Conservation (phyloP, 2,329 filamentous ascomycete species). For the Paracorniculantispora psalliotae region DNA sequence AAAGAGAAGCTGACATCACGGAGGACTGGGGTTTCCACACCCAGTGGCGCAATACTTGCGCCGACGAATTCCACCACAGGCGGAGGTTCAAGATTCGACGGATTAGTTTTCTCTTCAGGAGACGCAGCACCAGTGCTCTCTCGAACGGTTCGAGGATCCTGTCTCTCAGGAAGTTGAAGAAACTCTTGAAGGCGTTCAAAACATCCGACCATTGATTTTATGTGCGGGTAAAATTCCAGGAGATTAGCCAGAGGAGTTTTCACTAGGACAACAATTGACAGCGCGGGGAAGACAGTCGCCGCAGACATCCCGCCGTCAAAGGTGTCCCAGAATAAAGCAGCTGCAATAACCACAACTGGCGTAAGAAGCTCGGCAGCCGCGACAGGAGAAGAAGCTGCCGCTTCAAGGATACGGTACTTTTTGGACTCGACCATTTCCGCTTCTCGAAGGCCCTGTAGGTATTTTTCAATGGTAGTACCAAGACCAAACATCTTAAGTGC, state of each 20-base stretch:
- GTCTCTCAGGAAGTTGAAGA: not conserved
- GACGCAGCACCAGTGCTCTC: not conserved
- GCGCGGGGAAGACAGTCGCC: not conserved
- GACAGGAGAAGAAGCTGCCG: not conserved
- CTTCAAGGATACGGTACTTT: not conserved
- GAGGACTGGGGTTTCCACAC: not conserved
- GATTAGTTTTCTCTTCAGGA: not conserved
- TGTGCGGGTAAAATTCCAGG: not conserved
- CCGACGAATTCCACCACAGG: not conserved
- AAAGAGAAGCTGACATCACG: not conserved
- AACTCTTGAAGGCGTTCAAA: constrained; percentile 1
- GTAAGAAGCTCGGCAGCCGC: not conserved
- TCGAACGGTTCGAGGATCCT: not conserved
- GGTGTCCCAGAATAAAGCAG: not conserved
- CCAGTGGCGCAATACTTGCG: not conserved
- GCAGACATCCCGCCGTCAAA: not conserved
- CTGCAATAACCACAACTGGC: not conserved
- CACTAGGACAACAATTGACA: not conserved
- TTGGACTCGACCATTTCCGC: not conserved
- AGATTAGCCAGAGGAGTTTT: not conserved
- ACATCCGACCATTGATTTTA: not conserved
- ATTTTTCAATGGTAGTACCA: not conserved
- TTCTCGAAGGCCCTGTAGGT: not conserved
- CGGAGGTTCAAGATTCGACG: not conserved
- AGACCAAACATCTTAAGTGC: constrained; percentile 9